These are phyloP conservation scores for Candida qinlingensis DNA, from an alignment of 805 yeast species.

Conservation along the genomic window DNA sequence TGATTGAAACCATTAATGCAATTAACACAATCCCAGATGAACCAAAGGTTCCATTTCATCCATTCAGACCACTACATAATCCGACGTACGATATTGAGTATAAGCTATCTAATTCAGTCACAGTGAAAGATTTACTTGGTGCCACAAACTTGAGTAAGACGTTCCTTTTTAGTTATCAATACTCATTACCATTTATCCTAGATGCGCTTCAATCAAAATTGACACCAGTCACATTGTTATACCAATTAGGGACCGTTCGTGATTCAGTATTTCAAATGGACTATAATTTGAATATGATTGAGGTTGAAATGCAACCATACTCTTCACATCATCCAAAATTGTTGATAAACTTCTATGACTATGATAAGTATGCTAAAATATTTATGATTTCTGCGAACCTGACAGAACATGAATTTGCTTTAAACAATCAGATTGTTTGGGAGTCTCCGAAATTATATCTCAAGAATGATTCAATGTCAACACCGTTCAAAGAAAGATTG, in stretches of 20 bases:
- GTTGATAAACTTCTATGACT: slow-evolving; percentile 50
- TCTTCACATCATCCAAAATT: slow-evolving; percentile 63
- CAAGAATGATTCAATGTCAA: background rate
- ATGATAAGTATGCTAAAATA: slow-evolving; percentile 35
- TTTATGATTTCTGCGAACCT: slow-evolving; percentile 58
- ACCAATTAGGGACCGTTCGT: slow-evolving; percentile 29
- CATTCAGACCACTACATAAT: slow-evolving; percentile 21
- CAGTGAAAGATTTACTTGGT: slow-evolving; percentile 29
- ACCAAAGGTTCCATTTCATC: background rate
- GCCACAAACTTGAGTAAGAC: slow-evolving; percentile 30
- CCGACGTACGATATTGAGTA: slow-evolving; percentile 10
- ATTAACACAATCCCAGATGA: too few species aligned
- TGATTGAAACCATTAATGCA: too few species aligned
- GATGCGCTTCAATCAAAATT: slow-evolving; percentile 7
- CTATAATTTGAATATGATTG: slow-evolving; percentile 19
- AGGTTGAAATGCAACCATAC: slow-evolving; percentile 33
- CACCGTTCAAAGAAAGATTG: slow-evolving; percentile 42
- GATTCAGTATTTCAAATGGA: slow-evolving; percentile 7
- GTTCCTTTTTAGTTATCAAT: slow-evolving; percentile 45
- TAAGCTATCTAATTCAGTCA: slow-evolving; percentile 19
- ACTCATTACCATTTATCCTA: slow-evolving; percentile 36
- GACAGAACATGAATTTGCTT: slow-evolving; percentile 46
- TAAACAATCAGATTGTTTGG: slow-evolving; percentile 67
- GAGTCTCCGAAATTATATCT: slow-evolving; percentile 39
- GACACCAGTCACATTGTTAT: slow-evolving; percentile 22